Conservation (phyloP, 352 stramenopile genomes). For the Phytophthora citricola region DNA sequence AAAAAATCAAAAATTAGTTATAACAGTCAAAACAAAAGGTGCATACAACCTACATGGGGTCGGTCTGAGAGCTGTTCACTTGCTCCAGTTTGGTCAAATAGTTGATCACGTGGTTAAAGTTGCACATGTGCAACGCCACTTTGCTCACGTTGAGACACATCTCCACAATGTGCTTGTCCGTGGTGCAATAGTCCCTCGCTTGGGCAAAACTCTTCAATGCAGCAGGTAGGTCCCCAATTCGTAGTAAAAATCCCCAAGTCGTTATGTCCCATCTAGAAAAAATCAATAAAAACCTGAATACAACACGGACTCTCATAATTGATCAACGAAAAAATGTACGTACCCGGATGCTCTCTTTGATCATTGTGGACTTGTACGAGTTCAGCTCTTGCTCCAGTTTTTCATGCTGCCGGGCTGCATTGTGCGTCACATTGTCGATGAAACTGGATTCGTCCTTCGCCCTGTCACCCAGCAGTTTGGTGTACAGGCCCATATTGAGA, state of each 20-base stretch:
- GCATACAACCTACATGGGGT: conserved; percentile 57
- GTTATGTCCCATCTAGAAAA: conserved; percentile 86
- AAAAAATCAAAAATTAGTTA: conserved; percentile 1
- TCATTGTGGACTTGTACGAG: conserved; percentile 92
- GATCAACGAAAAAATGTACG: background rate
- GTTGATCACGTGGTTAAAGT: conserved; percentile 87
- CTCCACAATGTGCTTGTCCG: conserved; percentile 90
- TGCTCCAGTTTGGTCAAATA: conserved; percentile 90
- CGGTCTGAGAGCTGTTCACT: conserved; percentile 68
- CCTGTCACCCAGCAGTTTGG: conserved; percentile 64
- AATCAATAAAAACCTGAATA: conserved; percentile 3
- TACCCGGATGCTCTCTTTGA: conserved; percentile 92
- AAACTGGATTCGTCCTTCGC: conserved; percentile 46
- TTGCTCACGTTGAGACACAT: conserved; percentile 93
- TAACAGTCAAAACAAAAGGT: conserved; percentile 5
- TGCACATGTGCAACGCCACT: conserved; percentile 87
- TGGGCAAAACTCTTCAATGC: conserved; percentile 89
- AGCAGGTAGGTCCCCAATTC: conserved; percentile 71
- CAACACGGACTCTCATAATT: conserved; percentile 1
- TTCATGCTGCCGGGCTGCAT: conserved; percentile 73
- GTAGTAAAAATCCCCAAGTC: conserved; percentile 91
- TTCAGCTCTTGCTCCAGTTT: conserved; percentile 89
- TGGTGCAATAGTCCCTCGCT: conserved; percentile 91
- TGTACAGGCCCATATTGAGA: conserved; percentile 77
- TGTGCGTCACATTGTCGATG: conserved; percentile 75